Evolutionary conservation across 2,329 filamentous ascomycete genomes (phyloP), one percentile per base, ranked within the genome.

Genomic region (Phaeosphaeriaceae sp.): DNA sequence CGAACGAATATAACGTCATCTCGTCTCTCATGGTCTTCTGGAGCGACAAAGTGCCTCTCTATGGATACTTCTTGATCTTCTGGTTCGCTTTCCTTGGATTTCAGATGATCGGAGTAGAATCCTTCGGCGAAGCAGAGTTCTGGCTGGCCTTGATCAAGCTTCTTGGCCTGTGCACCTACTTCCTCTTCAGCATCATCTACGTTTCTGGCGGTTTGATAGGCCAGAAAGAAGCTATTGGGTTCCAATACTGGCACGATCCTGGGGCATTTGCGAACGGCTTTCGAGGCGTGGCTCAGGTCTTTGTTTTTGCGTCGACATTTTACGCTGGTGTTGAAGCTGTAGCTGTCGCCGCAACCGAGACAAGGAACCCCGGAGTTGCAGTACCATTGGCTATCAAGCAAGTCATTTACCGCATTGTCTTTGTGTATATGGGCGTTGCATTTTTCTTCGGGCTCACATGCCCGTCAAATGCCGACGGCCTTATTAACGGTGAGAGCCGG

Each of bases 1-100:
- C 88, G 44, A 91, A 90, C 68, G 89, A 91, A 73, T 91, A 90
- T 75, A 91, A 91, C 58, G 87, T 88, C 51, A 85, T 89, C 21
- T 87, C 84, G 50, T 88, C 84, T 66, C 89, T 91, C 57, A 79
- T 90, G 52, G 82, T 84, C 0, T 89, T 89, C 65, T 91, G 88
- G 89, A 85, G 82, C 22, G 85, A 87, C 24, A 74, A 74, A 22
- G 72, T 80, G 15, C 78, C 79, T 1, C 57, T 77, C 1, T 80
- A 75, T 72, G 79, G 73, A 3, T 79, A 76, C 55, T 78, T 79
- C 19, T 58, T 79, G n/a, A 78, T 79, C 41, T 78, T 79, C 60
- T 79, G 77, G 76, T 73, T 69, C 45, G 66, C 70, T 1, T 78
- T 79, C 51, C 33, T 78, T 0, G 73, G 58, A 0, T 79, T 80